Percentiles rank a stretch among this genome's conserved stretches.
These are phyloP conservation scores for Astragalus membranaceus DNA, from an alignment of 306 rosid genomes.

Conservation along the genomic window DNA sequence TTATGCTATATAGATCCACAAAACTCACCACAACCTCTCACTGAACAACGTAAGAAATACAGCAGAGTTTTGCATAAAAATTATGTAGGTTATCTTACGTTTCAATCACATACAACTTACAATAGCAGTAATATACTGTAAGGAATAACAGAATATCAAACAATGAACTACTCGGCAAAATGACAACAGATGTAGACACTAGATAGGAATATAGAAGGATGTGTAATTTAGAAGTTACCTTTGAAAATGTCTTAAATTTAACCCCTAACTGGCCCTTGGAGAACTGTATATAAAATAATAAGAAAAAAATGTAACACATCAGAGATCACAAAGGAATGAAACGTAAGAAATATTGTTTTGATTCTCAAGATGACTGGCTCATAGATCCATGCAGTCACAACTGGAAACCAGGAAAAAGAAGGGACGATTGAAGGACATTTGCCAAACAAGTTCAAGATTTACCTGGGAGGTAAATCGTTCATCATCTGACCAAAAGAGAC, in stretches of 20 bases:
- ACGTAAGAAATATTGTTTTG: background rate
- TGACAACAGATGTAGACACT: slow-evolving; percentile 2
- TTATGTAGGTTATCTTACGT: background rate
- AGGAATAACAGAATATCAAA: background rate
- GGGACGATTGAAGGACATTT: slow-evolving; percentile 10
- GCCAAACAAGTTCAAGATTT: slow-evolving; percentile 16
- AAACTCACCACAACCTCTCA: background rate
- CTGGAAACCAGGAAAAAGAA: background rate
- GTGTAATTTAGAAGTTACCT: slow-evolving; percentile 49
- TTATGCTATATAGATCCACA: background rate
- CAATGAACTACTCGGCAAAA: background rate
- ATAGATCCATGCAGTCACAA: slow-evolving; percentile 8
- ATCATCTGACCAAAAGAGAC: slow-evolving; percentile 89
- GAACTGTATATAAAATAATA: slow-evolving; percentile 55
- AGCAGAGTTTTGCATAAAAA: slow-evolving; percentile 5
- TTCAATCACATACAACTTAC: background rate
- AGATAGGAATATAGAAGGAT: background rate
- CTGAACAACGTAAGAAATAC: background rate
- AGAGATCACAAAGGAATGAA: slow-evolving; percentile 16
- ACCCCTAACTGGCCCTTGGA: slow-evolving; percentile 65
- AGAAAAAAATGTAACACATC: slow-evolving; percentile 1
- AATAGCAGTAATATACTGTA: background rate
- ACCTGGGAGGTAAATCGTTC: slow-evolving; percentile 98
- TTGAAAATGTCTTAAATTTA: slow-evolving; percentile 87
- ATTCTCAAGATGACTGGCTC: slow-evolving; percentile 11